A percentile compares a stretch with the other conserved stretches of the same genome.
These are phyloP conservation scores for Lotus japonicus DNA, from an alignment of 306 rosid genomes.

Conservation along the genomic window DNA sequence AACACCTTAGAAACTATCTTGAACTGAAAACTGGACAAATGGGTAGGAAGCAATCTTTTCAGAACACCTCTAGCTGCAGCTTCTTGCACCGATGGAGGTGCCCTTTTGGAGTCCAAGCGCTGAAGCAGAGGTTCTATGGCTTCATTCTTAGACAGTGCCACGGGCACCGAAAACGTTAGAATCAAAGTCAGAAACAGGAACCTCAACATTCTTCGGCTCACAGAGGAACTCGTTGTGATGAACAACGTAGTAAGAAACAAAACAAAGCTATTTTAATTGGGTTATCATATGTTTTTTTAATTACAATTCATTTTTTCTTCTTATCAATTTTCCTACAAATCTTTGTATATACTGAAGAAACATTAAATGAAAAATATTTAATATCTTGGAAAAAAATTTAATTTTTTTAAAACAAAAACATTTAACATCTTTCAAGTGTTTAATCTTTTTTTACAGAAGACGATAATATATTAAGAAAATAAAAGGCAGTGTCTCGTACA, in stretches of 20 bases:
- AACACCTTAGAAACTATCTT: conserved; percentile 61
- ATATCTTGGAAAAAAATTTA: too few relatives aligned
- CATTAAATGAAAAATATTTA: too few relatives aligned
- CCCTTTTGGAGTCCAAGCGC: conserved; percentile 61
- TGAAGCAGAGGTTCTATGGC: conserved; percentile 51
- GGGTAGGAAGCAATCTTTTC: conserved; percentile 61
- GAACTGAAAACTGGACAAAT: conserved; percentile 55
- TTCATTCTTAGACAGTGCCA: conserved; percentile 36
- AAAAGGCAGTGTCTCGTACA: too few relatives aligned
- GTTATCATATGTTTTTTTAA: too few relatives aligned
- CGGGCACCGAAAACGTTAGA: conserved; percentile 23
- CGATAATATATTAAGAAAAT: too few relatives aligned
- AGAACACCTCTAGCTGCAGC: conserved; percentile 64
- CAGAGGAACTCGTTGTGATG: neutral
- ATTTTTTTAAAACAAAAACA: too few relatives aligned
- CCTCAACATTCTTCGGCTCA: conserved; percentile 33
- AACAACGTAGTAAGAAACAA: neutral
- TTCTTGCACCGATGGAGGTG: conserved; percentile 65
- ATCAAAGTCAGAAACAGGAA: conserved; percentile 39
- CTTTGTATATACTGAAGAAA: too few relatives aligned
- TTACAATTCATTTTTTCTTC: too few relatives aligned
- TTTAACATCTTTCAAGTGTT: too few relatives aligned
- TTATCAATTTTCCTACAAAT: too few relatives aligned
- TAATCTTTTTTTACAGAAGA: too few relatives aligned
- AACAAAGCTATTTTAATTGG: too few relatives aligned